A percentile compares a stretch with the other conserved stretches of the same genome.
Conservation (phyloP, 495 filamentous ascomycete species). For the Cenococcum geophilum region DNA sequence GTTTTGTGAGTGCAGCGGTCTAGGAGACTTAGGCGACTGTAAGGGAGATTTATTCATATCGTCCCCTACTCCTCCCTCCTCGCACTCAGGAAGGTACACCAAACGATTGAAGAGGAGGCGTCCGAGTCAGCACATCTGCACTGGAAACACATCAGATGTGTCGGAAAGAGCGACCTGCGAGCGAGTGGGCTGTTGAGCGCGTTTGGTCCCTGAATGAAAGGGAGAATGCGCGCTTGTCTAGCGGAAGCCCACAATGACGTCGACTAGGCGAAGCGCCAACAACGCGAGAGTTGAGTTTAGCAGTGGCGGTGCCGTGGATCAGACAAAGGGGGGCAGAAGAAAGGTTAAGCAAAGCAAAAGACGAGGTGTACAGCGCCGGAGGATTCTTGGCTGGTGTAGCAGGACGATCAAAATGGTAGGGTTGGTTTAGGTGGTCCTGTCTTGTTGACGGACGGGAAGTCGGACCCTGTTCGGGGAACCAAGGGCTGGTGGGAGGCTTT, state of each 20-base stretch:
- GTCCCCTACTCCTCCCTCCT: conserved; percentile 21
- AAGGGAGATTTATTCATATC: conserved; percentile 21
- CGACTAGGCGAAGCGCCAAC: no score
- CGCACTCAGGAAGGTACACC: conserved; percentile 5
- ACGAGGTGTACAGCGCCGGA: neutral
- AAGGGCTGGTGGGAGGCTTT: neutral
- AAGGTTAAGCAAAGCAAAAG: neutral
- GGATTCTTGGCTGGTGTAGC: neutral
- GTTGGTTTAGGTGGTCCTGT: neutral
- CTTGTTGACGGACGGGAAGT: neutral
- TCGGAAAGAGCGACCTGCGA: no score
- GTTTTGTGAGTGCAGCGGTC: neutral
- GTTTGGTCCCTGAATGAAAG: no score
- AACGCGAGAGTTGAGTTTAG: no score
- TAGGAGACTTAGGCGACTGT: conserved; percentile 24
- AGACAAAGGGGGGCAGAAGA: neutral
- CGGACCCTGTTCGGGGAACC: neutral
- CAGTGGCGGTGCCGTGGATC: no score
- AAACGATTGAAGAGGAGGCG: conserved; percentile 7
- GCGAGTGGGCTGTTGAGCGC: no score
- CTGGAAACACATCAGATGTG: no score
- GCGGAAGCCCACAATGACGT: no score
- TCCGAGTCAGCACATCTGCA: conserved; percentile 1
- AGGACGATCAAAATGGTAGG: neutral
- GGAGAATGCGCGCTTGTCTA: no score